Base-by-base conservation (phyloP, 208 protist species). In the Acanthamoeba castellanii region DNA sequence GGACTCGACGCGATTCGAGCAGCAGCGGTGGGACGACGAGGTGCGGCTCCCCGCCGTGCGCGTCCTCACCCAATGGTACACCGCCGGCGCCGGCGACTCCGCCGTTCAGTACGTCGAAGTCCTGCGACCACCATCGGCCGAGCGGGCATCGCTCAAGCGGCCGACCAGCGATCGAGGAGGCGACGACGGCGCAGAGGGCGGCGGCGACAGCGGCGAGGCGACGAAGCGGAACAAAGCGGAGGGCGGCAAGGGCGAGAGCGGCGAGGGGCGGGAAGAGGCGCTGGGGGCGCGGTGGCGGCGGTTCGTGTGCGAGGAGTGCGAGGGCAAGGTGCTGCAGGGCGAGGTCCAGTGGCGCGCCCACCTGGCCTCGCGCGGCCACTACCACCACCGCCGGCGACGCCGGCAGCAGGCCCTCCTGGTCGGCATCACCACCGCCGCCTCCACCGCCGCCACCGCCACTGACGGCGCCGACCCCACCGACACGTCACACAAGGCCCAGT, bases 291-390 rank as follows among this genome's bases (percentile, higher is more conserved):
- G 61, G 27, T 91, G 85, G 85, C 59, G 32, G 18, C 27, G 55
- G 45, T 72, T 52, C 85, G 85, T 91, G 85, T 91, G 85, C 85
- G 85, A 91, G 85, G 61, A 74, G 13, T 91, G 85, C 37, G 85
- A 47, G 61, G 85, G 85, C 25, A 91, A 70, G 85, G 85, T 91
- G 52, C 52, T 91, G 30, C 59, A 55, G 85, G 85, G 85, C 61
- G 85, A 91, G 7, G 61, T 72, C 22, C 85, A 91, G 85, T 91
- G 85, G 85, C 85, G 57, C 52, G 85, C 85, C 13, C 85, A 91
- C 34, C 59, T 74, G 2, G n/a, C 8, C 8, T 91, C 85, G 20
- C 85, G 85, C 13, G 85, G 85, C 18, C 85, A 91, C 61, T 52
- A 30, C 34, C 81, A 64, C 81, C 81, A 64, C 81, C 81, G 81